A percentile compares a stretch with the other conserved stretches of the same genome.
Conservation (phyloP, 2,329 filamentous ascomycete genomes). For the Penicillium fuscoglaucum region DNA sequence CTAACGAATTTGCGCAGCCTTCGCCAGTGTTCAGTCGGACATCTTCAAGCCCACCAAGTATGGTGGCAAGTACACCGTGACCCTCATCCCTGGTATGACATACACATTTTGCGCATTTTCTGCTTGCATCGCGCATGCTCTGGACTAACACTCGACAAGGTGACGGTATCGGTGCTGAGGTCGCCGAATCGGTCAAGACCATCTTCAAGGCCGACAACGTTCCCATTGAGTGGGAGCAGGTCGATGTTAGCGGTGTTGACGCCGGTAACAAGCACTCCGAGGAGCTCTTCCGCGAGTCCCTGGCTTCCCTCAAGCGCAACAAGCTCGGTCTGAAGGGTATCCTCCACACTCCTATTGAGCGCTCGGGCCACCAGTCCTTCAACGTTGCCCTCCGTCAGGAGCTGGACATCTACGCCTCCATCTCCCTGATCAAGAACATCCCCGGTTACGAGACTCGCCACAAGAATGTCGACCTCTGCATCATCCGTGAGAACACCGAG, state of each 20-base stretch:
- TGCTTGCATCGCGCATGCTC: neutral
- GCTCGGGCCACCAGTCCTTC: conserved; percentile 98
- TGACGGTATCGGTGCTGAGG: conserved; percentile 97
- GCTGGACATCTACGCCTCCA: conserved; percentile 98
- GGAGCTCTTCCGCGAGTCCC: conserved; percentile 91
- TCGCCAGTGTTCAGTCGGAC: conserved; percentile 86
- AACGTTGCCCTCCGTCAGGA: conserved; percentile 99
- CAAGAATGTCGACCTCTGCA: conserved; percentile 95
- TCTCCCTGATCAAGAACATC: conserved; percentile 99
- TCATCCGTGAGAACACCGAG: conserved; percentile 99
- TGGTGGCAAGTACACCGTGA: conserved; percentile 98
- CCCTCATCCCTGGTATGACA: conserved; percentile 80
- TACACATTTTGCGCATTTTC: neutral
- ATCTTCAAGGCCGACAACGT: conserved; percentile 99
- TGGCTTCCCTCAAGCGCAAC: conserved; percentile 94
- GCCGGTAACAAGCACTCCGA: conserved; percentile 83
- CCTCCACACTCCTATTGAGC: conserved; percentile 93
- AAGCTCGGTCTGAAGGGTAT: conserved; percentile 99
- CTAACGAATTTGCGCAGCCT: conserved; percentile 44
- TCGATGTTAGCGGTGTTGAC: conserved; percentile 90
- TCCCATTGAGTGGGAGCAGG: conserved; percentile 97
- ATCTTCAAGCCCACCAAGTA: conserved; percentile 99
- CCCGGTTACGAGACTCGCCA: conserved; percentile 97
- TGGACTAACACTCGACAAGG: conserved; percentile 45
- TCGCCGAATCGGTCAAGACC: conserved; percentile 96